phyloP scores from a whole-genome alignment of 2,329 filamentous ascomycete genomes.

The Fusarium sp. region DNA sequence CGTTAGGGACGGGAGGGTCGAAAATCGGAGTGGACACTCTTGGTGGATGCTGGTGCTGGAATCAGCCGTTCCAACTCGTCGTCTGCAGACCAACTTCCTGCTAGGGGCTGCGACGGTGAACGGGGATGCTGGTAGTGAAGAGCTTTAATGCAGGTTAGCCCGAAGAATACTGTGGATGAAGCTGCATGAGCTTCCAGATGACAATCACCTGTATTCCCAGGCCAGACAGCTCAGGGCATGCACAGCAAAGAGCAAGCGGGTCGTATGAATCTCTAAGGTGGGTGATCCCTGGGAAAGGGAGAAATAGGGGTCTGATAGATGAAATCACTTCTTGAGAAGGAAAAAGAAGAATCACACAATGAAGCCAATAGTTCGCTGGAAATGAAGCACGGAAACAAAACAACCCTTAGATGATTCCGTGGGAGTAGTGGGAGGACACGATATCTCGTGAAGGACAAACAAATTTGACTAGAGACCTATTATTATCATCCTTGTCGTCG shows the following conservation, averaged over 20 bases:
- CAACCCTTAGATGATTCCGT: not conserved
- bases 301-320: slow-evolving; percentile 28
- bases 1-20: slow-evolving; percentile 36
- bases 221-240: slow-evolving; percentile 25
- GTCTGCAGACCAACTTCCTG: slow-evolving; percentile 20
- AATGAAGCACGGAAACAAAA: slow-evolving; percentile 3
- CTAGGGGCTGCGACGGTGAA: slow-evolving; percentile 26
- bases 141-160: slow-evolving; percentile 30
- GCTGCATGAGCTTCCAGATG: slow-evolving; percentile 18
- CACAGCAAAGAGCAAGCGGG: slow-evolving; percentile 30
- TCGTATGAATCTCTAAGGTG: slow-evolving; percentile 30
- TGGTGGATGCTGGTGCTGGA: slow-evolving; percentile 28
- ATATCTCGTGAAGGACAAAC: slow-evolving; percentile 20
- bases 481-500: not conserved
- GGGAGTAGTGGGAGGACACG: slow-evolving; percentile 14
- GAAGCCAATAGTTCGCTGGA: not conserved
- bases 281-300: slow-evolving; percentile 26
- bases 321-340: slow-evolving; percentile 9
- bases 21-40: slow-evolving; percentile 34
- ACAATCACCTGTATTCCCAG: slow-evolving; percentile 26
- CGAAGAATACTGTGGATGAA: slow-evolving; percentile 16
- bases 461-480: not conserved
- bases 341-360: not conserved
- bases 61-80: slow-evolving; percentile 30
- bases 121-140: slow-evolving; percentile 39